Base-by-base conservation (phyloP, 1,139 yeast species). In the Pneumocystis sp. region DNA sequence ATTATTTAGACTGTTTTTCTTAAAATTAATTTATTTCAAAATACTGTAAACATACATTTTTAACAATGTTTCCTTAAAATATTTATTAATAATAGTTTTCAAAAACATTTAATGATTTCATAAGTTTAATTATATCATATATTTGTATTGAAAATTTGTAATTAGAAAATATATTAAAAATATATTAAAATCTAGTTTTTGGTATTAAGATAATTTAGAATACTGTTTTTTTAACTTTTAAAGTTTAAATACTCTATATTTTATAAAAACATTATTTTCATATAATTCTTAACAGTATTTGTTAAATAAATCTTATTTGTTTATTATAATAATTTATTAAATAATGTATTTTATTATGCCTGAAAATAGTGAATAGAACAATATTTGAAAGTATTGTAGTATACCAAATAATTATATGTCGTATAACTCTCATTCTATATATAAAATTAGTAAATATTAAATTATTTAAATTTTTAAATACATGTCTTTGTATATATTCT, bases 401-500 rank as follows among this genome's bases (percentile, higher is more conserved):
- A 42, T 59, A 59, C 61, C 12, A 59, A 10, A n/a, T 59, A 59
- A 6, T 31, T 59, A 15, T 59, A 59, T 39, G 40, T 59, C 21
- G 29, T 31, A 31, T 19, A 17, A 21, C 31, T 25, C 21, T 59
- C 17, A 39, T 59, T 40, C 61, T 39, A 39, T 25, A 50, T 25
- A 50, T 25, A 10, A 50, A 50, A 50, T 50, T 29, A 89, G 77
- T 73, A 91, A 91, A 70, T 85, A 86, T 74, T 89, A 91, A 15
- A 83, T 67, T 63, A 80, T 79, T 66, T 85, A 17, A 37, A 37
- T 37, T 76, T 69, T 86, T 84, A 0, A 82, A 81, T 0, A 82
- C 82, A 72, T 86, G 90, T 71, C 96, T 81, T 69, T 84, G 85
- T 63, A 93, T 74, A 72, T 90, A 93, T 72, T 91, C 97, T 70